Percentiles rank a stretch among this genome's conserved stretches.
phyloP scores from a whole-genome alignment of 148 eudicot species.

The Arctostaphylos glauca region DNA sequence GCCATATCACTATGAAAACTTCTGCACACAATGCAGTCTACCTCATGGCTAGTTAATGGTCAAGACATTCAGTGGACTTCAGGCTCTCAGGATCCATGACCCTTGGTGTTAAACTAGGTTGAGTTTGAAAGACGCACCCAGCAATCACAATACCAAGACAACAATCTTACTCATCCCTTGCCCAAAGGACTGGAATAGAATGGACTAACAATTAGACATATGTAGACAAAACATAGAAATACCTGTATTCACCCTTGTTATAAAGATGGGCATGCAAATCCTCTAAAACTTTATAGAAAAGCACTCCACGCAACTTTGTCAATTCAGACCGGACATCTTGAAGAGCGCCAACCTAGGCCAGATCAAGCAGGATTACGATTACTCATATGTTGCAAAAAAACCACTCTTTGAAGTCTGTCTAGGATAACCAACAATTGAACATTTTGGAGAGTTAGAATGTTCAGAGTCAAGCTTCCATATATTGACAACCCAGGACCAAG shows the following conservation, averaged over 20 bases:
- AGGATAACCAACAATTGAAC: not conserved
- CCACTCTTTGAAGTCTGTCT: not conserved
- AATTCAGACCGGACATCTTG: conserved; percentile 95
- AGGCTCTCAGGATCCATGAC: conserved; percentile 32
- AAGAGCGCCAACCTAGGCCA: conserved; percentile 91
- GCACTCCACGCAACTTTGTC: conserved; percentile 77
- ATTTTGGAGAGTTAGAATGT: not conserved
- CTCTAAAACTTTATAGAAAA: conserved; percentile 91
- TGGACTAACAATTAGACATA: not conserved
- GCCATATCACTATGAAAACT: conserved; percentile 53
- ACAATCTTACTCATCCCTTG: not conserved
- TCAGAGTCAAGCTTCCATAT: conserved; percentile 5
- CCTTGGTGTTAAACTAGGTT: conserved; percentile 50
- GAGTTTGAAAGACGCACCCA: conserved; percentile 38
- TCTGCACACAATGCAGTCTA: conserved; percentile 35
- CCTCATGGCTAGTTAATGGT: conserved; percentile 63
- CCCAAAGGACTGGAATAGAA: not conserved
- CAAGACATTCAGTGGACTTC: conserved; percentile 50
- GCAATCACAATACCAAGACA: conserved; percentile 8
- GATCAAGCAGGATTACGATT: conserved; percentile 11
- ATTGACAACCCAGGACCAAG: not conserved
- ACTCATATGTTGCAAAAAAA: not conserved
- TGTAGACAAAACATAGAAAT: conserved; percentile 9
- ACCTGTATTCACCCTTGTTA: conserved; percentile 95
- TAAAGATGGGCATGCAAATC: conserved; percentile 97